phyloP scores from a whole-genome alignment of 768 basidiomycete genomes.

The Boletus vermiculosoides region DNA sequence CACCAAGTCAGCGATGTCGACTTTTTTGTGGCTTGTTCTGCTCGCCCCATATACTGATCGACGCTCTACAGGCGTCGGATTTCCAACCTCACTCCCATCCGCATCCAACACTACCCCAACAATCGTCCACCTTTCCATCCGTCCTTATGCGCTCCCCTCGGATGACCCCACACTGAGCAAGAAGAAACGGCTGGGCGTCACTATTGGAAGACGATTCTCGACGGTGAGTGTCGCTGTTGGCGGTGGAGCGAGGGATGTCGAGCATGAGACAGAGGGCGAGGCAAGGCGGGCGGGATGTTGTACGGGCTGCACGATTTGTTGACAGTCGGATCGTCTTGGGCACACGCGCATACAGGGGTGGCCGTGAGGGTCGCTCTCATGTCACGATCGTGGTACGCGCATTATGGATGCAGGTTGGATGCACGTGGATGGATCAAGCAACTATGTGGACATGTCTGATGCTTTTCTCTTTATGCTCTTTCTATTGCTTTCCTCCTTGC shows the following conservation, averaged over 20 bases:
- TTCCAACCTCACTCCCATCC: constrained; percentile 29
- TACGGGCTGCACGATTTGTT: constrained; percentile 41
- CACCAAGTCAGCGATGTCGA: neutral
- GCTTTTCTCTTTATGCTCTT: neutral
- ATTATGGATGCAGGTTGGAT: neutral
- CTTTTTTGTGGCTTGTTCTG: neutral
- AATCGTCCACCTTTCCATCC: constrained; percentile 74
- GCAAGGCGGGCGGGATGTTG: constrained; percentile 33
- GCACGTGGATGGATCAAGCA: constrained; percentile 1
- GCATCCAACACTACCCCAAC: constrained; percentile 44
- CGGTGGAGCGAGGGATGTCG: neutral
- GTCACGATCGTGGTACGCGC: neutral
- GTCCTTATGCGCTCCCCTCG: constrained; percentile 51
- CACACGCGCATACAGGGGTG: neutral
- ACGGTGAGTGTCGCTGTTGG: constrained; percentile 1
- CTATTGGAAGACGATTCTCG: constrained; percentile 27
- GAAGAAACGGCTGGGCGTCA: constrained; percentile 41
- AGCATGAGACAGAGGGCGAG: constrained; percentile 15
- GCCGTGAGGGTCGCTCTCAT: neutral
- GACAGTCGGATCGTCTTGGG: neutral
- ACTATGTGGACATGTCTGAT: neutral
- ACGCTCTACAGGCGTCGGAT: constrained; percentile 28
- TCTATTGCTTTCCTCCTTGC: constrained; percentile 1
- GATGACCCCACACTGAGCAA: constrained; percentile 56
- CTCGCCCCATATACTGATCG: constrained; percentile 4